A percentile compares a stretch with the other conserved stretches of the same genome.
phyloP scores from a whole-genome alignment of 2,329 filamentous ascomycete genomes.

The Trichoderma lentiforme region DNA sequence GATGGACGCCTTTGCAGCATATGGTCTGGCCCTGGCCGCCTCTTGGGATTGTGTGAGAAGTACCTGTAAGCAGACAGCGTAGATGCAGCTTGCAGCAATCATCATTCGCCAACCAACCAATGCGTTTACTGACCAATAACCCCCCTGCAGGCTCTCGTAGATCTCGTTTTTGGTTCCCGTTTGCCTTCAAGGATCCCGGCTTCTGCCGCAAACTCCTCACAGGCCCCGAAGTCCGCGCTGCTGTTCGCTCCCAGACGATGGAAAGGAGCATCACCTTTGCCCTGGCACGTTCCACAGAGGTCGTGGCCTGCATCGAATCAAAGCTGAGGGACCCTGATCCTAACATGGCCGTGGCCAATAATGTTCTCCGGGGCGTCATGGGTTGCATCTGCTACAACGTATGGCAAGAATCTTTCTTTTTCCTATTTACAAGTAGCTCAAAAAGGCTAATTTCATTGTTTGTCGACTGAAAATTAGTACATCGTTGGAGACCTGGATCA shows the following conservation, averaged over 20 bases:
- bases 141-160: background rate
- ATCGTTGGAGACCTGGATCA: constrained; percentile 1
- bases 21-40: constrained; percentile 1
- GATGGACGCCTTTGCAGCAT: constrained; percentile 15
- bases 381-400: constrained; percentile 17
- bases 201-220: constrained; percentile 10
- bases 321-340: background rate
- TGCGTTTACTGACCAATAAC: background rate
- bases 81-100: background rate
- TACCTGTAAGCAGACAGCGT: background rate
- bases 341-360: background rate
- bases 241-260: background rate
- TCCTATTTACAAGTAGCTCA: too few species aligned
- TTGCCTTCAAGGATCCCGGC: background rate
- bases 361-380: background rate
- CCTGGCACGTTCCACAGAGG: constrained; percentile 5
- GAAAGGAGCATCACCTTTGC: constrained; percentile 1
- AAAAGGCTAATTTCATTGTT: background rate
- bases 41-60: background rate
- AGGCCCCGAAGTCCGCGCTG: constrained; percentile 3
- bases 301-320: background rate
- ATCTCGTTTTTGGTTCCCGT: constrained; percentile 11
- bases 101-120: background rate
- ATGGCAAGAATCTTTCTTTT: background rate
- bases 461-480: background rate